Base-by-base conservation (phyloP, 2,329 filamentous ascomycete genomes). In the Fusarium luffae region DNA sequence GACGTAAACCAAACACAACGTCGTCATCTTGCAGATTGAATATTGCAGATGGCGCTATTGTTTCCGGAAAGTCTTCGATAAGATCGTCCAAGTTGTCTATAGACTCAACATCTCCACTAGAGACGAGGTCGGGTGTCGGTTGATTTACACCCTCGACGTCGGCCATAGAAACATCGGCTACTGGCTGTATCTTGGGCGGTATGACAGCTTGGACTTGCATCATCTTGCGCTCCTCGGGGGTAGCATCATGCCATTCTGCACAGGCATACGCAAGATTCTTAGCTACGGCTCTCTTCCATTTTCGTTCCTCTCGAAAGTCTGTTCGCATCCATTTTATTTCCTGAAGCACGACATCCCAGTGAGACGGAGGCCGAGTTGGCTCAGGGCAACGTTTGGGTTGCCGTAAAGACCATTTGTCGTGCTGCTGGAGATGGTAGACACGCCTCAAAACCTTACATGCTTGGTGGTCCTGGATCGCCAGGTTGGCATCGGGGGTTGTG, bases 291-390 rank as follows among this genome's bases (percentile, higher is more conserved):
- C 89, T 90, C 81, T 98, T 98, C 94, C 94, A 97, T 78, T 97
- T 97, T 42, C 93, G 85, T 79, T 98, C 96, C 79, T 98, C 93
- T 54, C 92, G 88, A 76, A 98, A 98, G 79, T 99, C 96, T 3
- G 94, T 98, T 52, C 94, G 89, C 93, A 99, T 97, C 95, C 95
- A 98, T 79, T 94, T 97, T 88, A 95, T 93, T 82, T 99, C 94
- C 72, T 94, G 88, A 32, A 99, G 83, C 58, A 98, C 79, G 54
- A 95, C 86, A 80, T 99, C 96, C 88, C 91, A 93, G 72, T 98
- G 95, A 3, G 91, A 90, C 2, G 88, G 86, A 19, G 90, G 91
- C 40, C 93, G 88, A 6, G 88, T 85, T 7, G 95, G 94, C 79
- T 99, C 96, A 3, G 90, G 86, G 41, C 90, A 92, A 59, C 94